A percentile compares a stretch with the other conserved stretches of the same genome.
Evolutionary conservation across 108 stramenopile genomes (phyloP).

Genomic region (Schizochytrium sp.): DNA sequence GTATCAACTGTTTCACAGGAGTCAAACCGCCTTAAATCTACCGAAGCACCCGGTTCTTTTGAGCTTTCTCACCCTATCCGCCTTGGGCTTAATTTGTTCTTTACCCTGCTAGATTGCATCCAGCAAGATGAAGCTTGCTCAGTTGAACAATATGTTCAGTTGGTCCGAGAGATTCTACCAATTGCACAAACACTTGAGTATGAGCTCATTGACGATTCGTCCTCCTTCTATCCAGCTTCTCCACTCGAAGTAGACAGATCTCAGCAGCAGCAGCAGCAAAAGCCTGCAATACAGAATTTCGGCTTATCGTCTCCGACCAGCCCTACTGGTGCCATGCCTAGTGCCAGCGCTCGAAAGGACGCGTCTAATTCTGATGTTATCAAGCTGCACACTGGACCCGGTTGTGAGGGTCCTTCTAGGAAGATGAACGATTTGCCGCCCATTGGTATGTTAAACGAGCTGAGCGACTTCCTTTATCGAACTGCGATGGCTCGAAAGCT

Average conservation of each 20-base stretch:
- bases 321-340: too few relatives aligned
- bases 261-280: too few relatives aligned
- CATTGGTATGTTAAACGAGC: slow-evolving; percentile 65
- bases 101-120: slow-evolving; percentile 67
- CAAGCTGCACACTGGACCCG: neutral
- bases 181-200: neutral
- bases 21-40: slow-evolving; percentile 57
- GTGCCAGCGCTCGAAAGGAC: too few relatives aligned
- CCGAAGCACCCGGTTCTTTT: neutral
- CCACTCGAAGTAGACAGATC: neutral
- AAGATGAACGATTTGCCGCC: slow-evolving; percentile 37
- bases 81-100: slow-evolving; percentile 69
- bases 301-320: too few relatives aligned
- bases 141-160: neutral
- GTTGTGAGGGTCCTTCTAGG: neutral
- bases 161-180: slow-evolving; percentile 29
- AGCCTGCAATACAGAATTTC: too few relatives aligned
- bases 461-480: slow-evolving; percentile 67
- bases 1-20: neutral
- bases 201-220: neutral
- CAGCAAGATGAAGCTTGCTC: slow-evolving; percentile 58
- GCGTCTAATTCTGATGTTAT: too few relatives aligned
- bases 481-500: slow-evolving; percentile 62
- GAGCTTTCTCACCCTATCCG: slow-evolving; percentile 63
- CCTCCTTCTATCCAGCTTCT: neutral